A percentile compares a stretch with the other conserved stretches of the same genome.
phyloP scores from a whole-genome alignment of 306 rosid genomes.

The Trichosanthes truncata region DNA sequence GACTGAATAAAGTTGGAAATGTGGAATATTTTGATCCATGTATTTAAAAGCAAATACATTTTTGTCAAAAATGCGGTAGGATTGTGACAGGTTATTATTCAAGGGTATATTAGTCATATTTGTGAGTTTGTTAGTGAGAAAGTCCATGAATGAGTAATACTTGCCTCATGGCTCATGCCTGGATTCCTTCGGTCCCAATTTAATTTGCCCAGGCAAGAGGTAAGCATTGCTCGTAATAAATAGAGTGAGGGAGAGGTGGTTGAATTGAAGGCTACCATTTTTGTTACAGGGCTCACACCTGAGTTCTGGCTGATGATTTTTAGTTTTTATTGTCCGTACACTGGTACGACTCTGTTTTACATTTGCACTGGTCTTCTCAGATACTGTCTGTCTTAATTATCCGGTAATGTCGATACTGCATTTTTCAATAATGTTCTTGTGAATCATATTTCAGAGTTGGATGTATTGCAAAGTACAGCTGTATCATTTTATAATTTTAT shows the following conservation, averaged over 20 bases:
- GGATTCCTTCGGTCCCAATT: neutral
- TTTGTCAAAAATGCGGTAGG: neutral
- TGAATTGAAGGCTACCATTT: neutral
- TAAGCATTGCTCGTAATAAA: neutral
- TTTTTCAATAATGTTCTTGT: neutral
- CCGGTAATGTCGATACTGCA: neutral
- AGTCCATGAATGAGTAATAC: neutral
- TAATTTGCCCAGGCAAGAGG: neutral
- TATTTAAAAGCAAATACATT: neutral
- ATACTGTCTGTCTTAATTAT: neutral
- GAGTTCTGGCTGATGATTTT: neutral
- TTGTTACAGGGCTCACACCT: neutral
- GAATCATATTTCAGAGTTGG: constrained; percentile 1
- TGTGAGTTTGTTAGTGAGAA: neutral
- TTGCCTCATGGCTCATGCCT: neutral
- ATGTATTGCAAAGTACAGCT: neutral
- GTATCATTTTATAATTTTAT: neutral
- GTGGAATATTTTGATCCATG: neutral
- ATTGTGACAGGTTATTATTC: neutral
- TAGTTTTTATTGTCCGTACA: neutral
- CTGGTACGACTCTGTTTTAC: neutral
- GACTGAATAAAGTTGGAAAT: neutral
- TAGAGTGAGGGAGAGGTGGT: neutral
- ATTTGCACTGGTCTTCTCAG: neutral
- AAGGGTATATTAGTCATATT: neutral